These are phyloP conservation scores for Cymbopogon flexuosus DNA, from an alignment of 202 grass and related monocot species.

Conservation along the genomic window DNA sequence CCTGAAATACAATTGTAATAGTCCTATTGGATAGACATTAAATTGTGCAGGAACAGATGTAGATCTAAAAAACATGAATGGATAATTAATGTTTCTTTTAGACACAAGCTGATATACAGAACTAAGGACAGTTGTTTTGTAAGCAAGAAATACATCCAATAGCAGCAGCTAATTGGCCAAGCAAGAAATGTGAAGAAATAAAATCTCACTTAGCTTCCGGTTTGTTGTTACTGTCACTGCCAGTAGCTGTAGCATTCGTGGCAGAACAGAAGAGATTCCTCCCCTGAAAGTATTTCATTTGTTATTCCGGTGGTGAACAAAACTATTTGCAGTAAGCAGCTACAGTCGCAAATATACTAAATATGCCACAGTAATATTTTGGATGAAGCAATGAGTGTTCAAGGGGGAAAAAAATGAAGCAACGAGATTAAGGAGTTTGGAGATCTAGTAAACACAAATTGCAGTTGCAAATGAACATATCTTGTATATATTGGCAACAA, in stretches of 20 bases:
- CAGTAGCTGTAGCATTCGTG: not conserved
- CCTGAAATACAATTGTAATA: not conserved
- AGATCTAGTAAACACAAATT: not conserved
- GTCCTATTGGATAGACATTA: slow-evolving; percentile 1
- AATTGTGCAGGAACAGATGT: not conserved
- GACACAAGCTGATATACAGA: not conserved
- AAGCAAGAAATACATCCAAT: not conserved
- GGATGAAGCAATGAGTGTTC: not conserved
- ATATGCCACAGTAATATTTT: not conserved
- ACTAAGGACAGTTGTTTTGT: not conserved
- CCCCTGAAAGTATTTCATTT: slow-evolving; percentile 31
- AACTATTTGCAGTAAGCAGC: slow-evolving; percentile 2
- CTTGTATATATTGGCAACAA: not conserved
- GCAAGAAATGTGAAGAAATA: not conserved
- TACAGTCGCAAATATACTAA: not conserved
- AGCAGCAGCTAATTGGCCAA: slow-evolving; percentile 7
- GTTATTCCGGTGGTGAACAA: slow-evolving; percentile 4
- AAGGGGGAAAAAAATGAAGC: no score
- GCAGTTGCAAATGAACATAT: not conserved
- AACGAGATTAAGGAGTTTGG: not conserved
- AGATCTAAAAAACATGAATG: not conserved
- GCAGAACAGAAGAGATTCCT: slow-evolving; percentile 35
- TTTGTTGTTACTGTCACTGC: not conserved
- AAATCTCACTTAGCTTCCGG: slow-evolving; percentile 39
- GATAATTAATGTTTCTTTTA: slow-evolving; percentile 19